Percentiles rank a stretch among this genome's conserved stretches.
These are phyloP conservation scores for Calocera cornea DNA, from an alignment of 768 basidiomycete species.

Conservation along the genomic window DNA sequence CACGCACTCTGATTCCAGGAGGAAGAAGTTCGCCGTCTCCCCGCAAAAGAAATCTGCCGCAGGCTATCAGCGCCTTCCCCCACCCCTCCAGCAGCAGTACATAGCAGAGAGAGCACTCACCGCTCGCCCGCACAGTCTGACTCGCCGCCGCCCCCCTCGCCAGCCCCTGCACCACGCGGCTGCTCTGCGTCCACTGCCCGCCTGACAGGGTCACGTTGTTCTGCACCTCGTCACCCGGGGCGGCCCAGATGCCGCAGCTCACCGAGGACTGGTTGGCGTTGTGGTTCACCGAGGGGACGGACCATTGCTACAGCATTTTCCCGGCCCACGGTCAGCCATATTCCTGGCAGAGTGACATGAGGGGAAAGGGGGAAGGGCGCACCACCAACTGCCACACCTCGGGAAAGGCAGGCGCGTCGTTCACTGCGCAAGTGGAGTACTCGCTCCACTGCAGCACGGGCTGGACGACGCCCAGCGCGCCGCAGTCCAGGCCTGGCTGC, in stretches of 20 bases:
- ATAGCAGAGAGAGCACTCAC: not conserved
- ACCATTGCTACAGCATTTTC: not conserved
- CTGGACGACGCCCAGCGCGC: not conserved
- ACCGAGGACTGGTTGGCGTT: not conserved
- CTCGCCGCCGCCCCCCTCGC: not conserved
- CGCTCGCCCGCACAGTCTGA: not conserved
- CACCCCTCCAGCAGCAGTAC: no score
- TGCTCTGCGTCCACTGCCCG: not conserved
- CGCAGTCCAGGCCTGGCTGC: not conserved
- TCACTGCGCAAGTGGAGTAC: not conserved
- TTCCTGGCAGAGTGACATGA: not conserved
- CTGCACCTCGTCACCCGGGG: not conserved
- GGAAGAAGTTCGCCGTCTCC: constrained; percentile 2
- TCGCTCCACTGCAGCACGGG: constrained; percentile 6
- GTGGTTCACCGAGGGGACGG: not conserved
- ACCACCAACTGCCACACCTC: constrained; percentile 5
- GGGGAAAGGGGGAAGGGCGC: not conserved
- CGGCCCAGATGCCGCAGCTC: constrained; percentile 2
- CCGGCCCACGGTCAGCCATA: no score
- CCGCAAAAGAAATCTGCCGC: not conserved
- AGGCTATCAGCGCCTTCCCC: not conserved
- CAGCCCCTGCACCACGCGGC: not conserved
- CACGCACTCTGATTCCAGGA: constrained; percentile 3
- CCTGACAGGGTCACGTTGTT: not conserved
- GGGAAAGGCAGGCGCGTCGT: not conserved